A percentile compares a stretch with the other conserved stretches of the same genome.
phyloP scores from a whole-genome alignment of 2,329 filamentous ascomycete species.

The Fusarium piperis region DNA sequence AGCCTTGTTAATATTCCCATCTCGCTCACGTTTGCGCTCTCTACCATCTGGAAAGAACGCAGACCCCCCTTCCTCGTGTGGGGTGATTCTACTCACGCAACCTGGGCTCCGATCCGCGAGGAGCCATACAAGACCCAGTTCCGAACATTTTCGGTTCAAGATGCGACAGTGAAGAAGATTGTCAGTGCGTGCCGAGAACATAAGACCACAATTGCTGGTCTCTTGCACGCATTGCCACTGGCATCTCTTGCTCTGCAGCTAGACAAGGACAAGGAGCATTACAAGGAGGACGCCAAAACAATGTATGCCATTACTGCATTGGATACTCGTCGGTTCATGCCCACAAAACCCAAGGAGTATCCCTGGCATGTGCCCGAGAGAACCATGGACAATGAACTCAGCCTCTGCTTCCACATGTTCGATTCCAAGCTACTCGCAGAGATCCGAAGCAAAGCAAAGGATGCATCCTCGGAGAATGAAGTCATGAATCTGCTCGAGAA shows the following conservation, averaged over 20 bases:
- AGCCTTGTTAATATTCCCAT: slow-evolving; percentile 32
- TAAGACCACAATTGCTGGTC: slow-evolving; percentile 43
- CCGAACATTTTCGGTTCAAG: slow-evolving; percentile 28
- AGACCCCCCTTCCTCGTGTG: slow-evolving; percentile 21
- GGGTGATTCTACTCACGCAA: slow-evolving; percentile 13
- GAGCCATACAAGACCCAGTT: slow-evolving; percentile 33
- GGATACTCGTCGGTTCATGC: slow-evolving; percentile 31
- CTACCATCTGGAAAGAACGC: slow-evolving; percentile 30
- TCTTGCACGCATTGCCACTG: slow-evolving; percentile 40
- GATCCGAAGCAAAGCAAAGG: slow-evolving; percentile 29
- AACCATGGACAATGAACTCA: slow-evolving; percentile 33
- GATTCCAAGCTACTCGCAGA: slow-evolving; percentile 13
- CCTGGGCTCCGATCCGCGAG: slow-evolving; percentile 40
- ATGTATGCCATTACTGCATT: slow-evolving; percentile 32
- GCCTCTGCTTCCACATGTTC: slow-evolving; percentile 22
- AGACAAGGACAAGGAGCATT: slow-evolving; percentile 8
- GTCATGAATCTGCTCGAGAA: slow-evolving; percentile 25
- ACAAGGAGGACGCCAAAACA: slow-evolving; percentile 17
- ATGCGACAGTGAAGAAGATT: slow-evolving; percentile 24
- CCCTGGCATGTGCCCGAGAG: slow-evolving; percentile 29
- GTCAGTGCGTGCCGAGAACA: slow-evolving; percentile 39
- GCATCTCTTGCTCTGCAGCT: slow-evolving; percentile 34
- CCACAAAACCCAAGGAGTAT: slow-evolving; percentile 8
- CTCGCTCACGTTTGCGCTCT: slow-evolving; percentile 24
- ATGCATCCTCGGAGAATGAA: slow-evolving; percentile 7